Evolutionary conservation across 2,329 filamentous ascomycete genomes (phyloP), one percentile per base, ranked within the genome.

Genomic region (Stromatinia cepivora): DNA sequence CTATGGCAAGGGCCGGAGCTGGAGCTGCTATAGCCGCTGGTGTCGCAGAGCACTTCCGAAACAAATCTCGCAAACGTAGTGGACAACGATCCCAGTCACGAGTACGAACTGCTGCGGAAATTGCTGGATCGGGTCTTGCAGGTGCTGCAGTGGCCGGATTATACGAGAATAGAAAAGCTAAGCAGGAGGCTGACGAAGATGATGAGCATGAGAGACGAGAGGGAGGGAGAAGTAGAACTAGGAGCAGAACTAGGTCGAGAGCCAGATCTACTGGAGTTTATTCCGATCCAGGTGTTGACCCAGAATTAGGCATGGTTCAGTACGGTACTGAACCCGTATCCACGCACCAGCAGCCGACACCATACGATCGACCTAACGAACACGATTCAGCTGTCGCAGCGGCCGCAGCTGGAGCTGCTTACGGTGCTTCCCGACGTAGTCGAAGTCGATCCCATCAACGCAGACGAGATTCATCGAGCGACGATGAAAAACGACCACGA

Each of bases 291-390:
- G 80, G 80, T 73, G 72, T 76, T 88, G 87, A 89, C 86, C 84
- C 83, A 82, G 86, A 88, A 81, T 81, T 89, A 87, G 87, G 87
- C 81, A 83, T 89, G 83, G 86, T 90, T 84, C 86, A 89, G 79
- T 90, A 90, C 82, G 87, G 87, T 74, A 82, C 81, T 77, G 83
- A 84, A 73, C 86, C 87, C 75, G 82, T 90, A 73, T 79, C 80
- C 73, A 81, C 81, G 73, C 79, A 75, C 65, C 71, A 74, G 62
- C 68, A 73, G 65, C 74, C 73, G 73, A 75, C 74, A 73, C 78
- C 73, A 56, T 76, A 77, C 69, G 71, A 69, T 66, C 65, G 54
- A 62, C 9, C 61, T 25, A 52, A 20, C 61, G 54, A 61, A 46
- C 42, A 62, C 65, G 74, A 76, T 72, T 74, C 74, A 57, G 74